A percentile compares a stretch with the other conserved stretches of the same genome.
phyloP scores from a whole-genome alignment of 2,329 filamentous ascomycete genomes.

The Penicillium sp. region DNA sequence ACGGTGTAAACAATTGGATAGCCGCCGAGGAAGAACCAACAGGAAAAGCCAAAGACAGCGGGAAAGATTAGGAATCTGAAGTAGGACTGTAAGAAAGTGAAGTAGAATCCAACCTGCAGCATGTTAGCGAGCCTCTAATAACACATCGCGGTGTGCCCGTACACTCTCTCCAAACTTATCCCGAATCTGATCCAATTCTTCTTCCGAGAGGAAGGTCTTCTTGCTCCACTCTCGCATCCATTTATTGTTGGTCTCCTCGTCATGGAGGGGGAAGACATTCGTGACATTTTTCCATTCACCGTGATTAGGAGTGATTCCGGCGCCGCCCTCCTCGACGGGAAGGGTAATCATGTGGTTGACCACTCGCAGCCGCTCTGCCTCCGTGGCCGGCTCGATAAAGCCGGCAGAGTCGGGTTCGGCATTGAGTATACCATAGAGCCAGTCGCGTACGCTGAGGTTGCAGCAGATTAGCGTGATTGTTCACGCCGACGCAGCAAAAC shows the following conservation, averaged over 20 bases:
- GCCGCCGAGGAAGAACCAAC: conserved; percentile 75
- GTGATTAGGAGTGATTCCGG: conserved; percentile 65
- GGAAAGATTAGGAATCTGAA: conserved; percentile 81
- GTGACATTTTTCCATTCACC: conserved; percentile 70
- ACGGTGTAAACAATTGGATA: conserved; percentile 81
- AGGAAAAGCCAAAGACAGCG: conserved; percentile 69
- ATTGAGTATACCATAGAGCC: conserved; percentile 84
- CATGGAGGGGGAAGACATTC: conserved; percentile 73
- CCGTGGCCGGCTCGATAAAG: conserved; percentile 74
- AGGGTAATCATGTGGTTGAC: conserved; percentile 80
- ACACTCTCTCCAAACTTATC: conserved; percentile 66
- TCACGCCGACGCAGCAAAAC: not conserved
- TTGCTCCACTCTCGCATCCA: conserved; percentile 73
- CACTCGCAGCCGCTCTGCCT: conserved; percentile 81
- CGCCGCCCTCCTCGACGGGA: conserved; percentile 68
- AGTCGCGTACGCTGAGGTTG: conserved; percentile 72
- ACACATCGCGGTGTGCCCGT: conserved; percentile 5
- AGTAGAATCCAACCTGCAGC: conserved; percentile 78
- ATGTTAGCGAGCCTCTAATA: conserved; percentile 3
- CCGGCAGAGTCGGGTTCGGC: conserved; percentile 66
- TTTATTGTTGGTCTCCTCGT: conserved; percentile 67
- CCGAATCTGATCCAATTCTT: conserved; percentile 69
- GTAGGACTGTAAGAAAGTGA: conserved; percentile 91
- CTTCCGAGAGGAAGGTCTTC: conserved; percentile 44
- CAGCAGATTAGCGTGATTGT: not conserved